Evolutionary conservation across 495 filamentous ascomycete species (phyloP).

Genomic region (Alectoria sarmentosa): DNA sequence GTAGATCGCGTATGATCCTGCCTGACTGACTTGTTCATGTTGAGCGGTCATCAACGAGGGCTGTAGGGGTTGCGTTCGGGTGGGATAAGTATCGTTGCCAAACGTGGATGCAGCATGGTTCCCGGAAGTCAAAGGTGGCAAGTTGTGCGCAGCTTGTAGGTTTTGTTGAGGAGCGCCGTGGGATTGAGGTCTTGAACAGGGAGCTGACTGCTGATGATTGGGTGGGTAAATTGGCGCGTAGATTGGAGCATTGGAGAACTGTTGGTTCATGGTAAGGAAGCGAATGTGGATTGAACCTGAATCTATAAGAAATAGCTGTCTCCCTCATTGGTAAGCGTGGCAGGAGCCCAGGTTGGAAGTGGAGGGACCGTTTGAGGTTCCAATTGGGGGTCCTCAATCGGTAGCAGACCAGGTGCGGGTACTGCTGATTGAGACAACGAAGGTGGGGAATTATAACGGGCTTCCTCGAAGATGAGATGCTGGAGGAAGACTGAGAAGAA

Average conservation of each 20-base stretch:
- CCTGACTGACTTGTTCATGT: conserved; percentile 8
- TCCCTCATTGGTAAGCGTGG: conserved; percentile 11
- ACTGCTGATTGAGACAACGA: conserved; percentile 5
- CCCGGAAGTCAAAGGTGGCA: conserved; percentile 9
- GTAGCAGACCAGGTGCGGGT: background rate
- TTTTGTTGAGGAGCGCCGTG: conserved; percentile 10
- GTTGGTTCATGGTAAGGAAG: conserved; percentile 22
- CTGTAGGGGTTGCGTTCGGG: conserved; percentile 10
- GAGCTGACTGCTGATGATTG: conserved; percentile 13
- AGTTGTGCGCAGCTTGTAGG: conserved; percentile 3
- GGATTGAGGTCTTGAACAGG: conserved; percentile 6
- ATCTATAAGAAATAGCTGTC: background rate
- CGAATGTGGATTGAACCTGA: conserved; percentile 7
- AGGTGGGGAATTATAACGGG: background rate
- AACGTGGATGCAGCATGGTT: background rate
- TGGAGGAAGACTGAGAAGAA: background rate
- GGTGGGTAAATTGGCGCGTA: conserved; percentile 13
- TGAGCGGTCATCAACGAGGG: conserved; percentile 5
- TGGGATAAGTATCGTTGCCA: conserved; percentile 6
- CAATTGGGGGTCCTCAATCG: background rate
- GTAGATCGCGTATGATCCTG: conserved; percentile 13
- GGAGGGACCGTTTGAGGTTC: background rate
- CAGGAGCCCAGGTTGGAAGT: background rate
- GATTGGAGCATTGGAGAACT: conserved; percentile 17
- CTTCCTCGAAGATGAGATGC: background rate